Conservation (phyloP, 2,329 filamentous ascomycete genomes). For the Dothistroma pini region DNA sequence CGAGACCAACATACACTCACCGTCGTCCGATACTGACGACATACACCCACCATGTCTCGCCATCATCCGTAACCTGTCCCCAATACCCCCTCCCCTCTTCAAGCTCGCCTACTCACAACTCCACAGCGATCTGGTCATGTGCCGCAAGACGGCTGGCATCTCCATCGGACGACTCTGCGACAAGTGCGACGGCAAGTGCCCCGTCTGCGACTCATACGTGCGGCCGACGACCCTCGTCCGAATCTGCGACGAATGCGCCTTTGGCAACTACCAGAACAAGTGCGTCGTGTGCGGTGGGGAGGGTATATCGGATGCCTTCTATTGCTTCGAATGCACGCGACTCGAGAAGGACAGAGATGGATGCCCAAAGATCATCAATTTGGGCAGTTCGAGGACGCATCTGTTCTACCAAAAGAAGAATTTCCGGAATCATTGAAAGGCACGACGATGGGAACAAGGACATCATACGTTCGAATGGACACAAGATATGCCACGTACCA, state of each 20-base stretch:
- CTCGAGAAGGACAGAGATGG: slow-evolving; percentile 96
- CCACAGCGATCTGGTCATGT: slow-evolving; percentile 91
- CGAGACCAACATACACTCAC: no score
- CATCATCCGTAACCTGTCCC: slow-evolving; percentile 73
- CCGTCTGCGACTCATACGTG: slow-evolving; percentile 98
- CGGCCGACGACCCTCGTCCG: slow-evolving; percentile 94
- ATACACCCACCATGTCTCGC: slow-evolving; percentile 66
- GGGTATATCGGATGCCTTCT: slow-evolving; percentile 97
- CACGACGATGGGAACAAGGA: neutral
- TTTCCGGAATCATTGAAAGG: slow-evolving; percentile 56
- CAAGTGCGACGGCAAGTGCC: slow-evolving; percentile 99
- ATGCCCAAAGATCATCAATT: slow-evolving; percentile 98
- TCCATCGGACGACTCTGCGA: slow-evolving; percentile 98
- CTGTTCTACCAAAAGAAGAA: slow-evolving; percentile 74
- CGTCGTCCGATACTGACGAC: neutral
- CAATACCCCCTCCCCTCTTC: slow-evolving; percentile 15
- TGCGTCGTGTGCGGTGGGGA: slow-evolving; percentile 98
- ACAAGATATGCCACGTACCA: neutral
- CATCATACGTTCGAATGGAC: neutral
- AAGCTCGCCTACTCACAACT: slow-evolving; percentile 20
- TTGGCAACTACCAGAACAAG: slow-evolving; percentile 99
- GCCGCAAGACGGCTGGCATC: slow-evolving; percentile 96
- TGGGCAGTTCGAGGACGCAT: slow-evolving; percentile 93
- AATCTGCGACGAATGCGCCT: slow-evolving; percentile 99
- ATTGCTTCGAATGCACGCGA: slow-evolving; percentile 97